Percentiles rank a stretch among this genome's conserved stretches.
These are phyloP conservation scores for Fusarium tuaranense DNA, from an alignment of 2,329 filamentous ascomycete genomes.

Conservation along the genomic window DNA sequence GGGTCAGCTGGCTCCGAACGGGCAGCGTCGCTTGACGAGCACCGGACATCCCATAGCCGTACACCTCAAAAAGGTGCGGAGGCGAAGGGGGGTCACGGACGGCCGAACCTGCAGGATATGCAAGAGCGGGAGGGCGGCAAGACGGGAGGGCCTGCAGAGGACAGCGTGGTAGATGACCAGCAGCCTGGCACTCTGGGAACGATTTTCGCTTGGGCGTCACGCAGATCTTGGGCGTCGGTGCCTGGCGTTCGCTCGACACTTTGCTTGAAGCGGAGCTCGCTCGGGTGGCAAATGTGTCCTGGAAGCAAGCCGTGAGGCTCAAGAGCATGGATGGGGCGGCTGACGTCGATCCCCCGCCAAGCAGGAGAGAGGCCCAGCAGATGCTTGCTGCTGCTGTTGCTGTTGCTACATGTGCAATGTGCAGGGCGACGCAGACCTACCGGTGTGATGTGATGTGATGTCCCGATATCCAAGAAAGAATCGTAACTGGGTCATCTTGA, in stretches of 20 bases:
- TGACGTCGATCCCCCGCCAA: slow-evolving; percentile 37
- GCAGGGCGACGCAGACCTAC: slow-evolving; percentile 10
- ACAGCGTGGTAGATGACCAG: slow-evolving; percentile 8
- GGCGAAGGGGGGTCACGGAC: slow-evolving; percentile 16
- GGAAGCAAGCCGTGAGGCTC: slow-evolving; percentile 40
- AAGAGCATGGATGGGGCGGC: slow-evolving; percentile 19
- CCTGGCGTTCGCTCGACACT: slow-evolving; percentile 15
- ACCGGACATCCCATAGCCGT: slow-evolving; percentile 18
- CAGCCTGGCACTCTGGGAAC: slow-evolving; percentile 25
- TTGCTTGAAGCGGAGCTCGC: slow-evolving; percentile 6
- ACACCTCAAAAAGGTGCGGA: slow-evolving; percentile 13
- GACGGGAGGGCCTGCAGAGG: slow-evolving; percentile 35
- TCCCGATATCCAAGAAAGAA: slow-evolving; percentile 18
- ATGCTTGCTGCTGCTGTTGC: not conserved
- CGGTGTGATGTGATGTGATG: slow-evolving; percentile 4
- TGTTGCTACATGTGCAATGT: slow-evolving; percentile 2
- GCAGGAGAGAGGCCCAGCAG: slow-evolving; percentile 3
- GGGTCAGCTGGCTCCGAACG: slow-evolving; percentile 18
- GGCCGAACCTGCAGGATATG: slow-evolving; percentile 32
- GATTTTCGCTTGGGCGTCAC: slow-evolving; percentile 12
- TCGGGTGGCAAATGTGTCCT: slow-evolving; percentile 27
- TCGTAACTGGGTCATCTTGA: slow-evolving; percentile 29
- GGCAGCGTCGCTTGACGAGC: slow-evolving; percentile 27
- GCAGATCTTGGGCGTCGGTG: slow-evolving; percentile 30
- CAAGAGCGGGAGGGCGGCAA: slow-evolving; percentile 31